Percentiles rank a stretch among this genome's conserved stretches.
phyloP scores from a whole-genome alignment of 371 early-diverging fungal species.

The Scutellospora calospora region DNA sequence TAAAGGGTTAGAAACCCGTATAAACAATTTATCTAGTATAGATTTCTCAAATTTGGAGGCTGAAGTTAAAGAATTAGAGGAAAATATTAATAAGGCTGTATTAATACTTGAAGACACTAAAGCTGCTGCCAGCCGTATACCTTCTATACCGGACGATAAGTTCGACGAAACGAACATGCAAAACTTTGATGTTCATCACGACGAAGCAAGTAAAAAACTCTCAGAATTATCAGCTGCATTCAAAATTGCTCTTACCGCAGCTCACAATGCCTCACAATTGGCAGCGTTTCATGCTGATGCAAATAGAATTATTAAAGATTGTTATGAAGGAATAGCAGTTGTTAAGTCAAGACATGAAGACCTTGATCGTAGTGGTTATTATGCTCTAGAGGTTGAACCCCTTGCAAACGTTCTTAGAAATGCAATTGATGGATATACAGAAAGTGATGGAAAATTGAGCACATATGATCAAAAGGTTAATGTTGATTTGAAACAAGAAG shows the following conservation, averaged over 20 bases:
- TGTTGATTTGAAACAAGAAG: slow-evolving; percentile 45
- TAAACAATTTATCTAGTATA: slow-evolving; percentile 14
- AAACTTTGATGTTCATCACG: slow-evolving; percentile 42
- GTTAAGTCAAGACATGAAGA: slow-evolving; percentile 49
- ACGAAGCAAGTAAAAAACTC: slow-evolving; percentile 4
- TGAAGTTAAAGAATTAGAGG: slow-evolving; percentile 39
- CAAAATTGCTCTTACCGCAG: slow-evolving; percentile 35
- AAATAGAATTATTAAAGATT: slow-evolving; percentile 45
- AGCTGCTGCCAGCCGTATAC: background rate
- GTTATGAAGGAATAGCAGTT: slow-evolving; percentile 49
- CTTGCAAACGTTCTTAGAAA: slow-evolving; percentile 47
- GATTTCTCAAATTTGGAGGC: slow-evolving; percentile 30
- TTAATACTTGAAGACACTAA: slow-evolving; percentile 8
- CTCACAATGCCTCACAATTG: slow-evolving; percentile 44
- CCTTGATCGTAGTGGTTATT: slow-evolving; percentile 48
- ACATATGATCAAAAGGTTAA: slow-evolving; percentile 47
- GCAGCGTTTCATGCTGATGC: slow-evolving; percentile 49
- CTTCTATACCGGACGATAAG: background rate
- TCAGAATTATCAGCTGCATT: slow-evolving; percentile 34
- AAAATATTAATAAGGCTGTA: slow-evolving; percentile 15
- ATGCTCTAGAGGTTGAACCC: slow-evolving; percentile 38
- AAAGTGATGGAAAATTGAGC: slow-evolving; percentile 46
- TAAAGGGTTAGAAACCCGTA: slow-evolving; percentile 20
- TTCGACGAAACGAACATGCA: slow-evolving; percentile 22
- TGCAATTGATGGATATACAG: slow-evolving; percentile 41